Base-by-base conservation (phyloP, 805 yeast species). In the Starmera quercuum region DNA sequence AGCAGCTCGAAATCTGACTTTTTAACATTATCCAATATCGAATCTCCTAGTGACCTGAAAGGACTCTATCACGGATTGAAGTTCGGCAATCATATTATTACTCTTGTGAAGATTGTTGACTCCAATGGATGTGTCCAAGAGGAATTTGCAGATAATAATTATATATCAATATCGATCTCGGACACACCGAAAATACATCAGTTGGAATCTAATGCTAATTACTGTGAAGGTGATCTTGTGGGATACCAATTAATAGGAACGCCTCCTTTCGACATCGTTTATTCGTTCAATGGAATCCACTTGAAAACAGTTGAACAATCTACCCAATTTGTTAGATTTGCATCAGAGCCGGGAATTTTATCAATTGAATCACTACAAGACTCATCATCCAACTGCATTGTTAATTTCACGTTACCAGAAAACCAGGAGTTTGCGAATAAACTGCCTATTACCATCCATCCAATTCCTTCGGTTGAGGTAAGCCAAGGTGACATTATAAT, bases 191-290 rank as follows among this genome's bases (percentile, higher is more conserved):
- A 74, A 40, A 78, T 88, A 7, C 59, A 58, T 40, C 63, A 58
- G 36, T 48, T 68, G 8, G 64, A 63, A 29, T 49, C 68, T 7
- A 51, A 56, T 17, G 39, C 51, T 3, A 72, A 81, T 47, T 81
- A 78, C 49, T 92, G 99, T 69, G 95, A 90, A 19, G 99, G 98
- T 9, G 97, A 90, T 41, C 81, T 83, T 39, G 73, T 92, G 18
- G 68, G 81, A 1, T 84, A 84, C 51, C 72, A 79, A 40, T 57
- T 90, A 41, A 72, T 73, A 12, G 97, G 97, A 3, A 63, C 73
- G 4, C 74, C 95, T 0, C 96, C 96, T 15, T 86, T 86, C 53
- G 70, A 70, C 1, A 70, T 94, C 5, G 72, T 64, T 32, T 92
- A 92, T 53, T 69, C 69, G 19, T 88, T 90, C 61, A 79, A 83